phyloP scores from a whole-genome alignment of 2,329 filamentous ascomycete genomes.

The Ophiocordyceps robertsii region DNA sequence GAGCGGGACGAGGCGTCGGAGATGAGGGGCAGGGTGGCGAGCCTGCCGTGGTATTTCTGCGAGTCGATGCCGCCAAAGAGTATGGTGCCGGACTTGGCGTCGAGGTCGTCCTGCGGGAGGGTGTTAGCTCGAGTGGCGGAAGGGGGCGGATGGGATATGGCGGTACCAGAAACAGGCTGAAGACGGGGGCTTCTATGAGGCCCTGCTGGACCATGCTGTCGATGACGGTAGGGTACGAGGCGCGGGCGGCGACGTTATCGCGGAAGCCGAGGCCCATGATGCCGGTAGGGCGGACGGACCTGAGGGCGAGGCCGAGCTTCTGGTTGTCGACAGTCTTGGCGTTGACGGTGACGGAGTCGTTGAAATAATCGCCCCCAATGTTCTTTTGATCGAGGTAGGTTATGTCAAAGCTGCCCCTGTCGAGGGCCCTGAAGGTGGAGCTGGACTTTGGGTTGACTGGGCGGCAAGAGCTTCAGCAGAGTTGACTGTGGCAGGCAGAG shows the following conservation, averaged over 20 bases:
- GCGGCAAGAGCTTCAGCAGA: not conserved
- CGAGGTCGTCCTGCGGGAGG: constrained; percentile 39
- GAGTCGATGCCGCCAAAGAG: constrained; percentile 72
- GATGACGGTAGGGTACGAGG: constrained; percentile 44
- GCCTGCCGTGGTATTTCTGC: constrained; percentile 51
- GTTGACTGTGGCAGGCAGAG: not conserved
- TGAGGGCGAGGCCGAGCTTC: constrained; percentile 40
- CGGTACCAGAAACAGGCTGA: constrained; percentile 50
- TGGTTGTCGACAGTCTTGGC: constrained; percentile 32
- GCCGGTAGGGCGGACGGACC: constrained; percentile 36
- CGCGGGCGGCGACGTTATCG: constrained; percentile 29
- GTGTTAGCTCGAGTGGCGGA: not conserved
- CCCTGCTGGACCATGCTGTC: constrained; percentile 49
- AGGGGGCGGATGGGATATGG: not conserved
- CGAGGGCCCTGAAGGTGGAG: constrained; percentile 31
- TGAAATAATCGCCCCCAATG: constrained; percentile 42
- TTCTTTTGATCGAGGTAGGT: constrained; percentile 44
- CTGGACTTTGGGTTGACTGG: constrained; percentile 29
- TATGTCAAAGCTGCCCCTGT: constrained; percentile 38
- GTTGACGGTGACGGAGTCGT: constrained; percentile 39
- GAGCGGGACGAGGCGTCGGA: constrained; percentile 22
- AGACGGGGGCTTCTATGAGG: constrained; percentile 48
- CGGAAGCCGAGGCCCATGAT: constrained; percentile 47
- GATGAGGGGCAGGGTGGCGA: constrained; percentile 31
- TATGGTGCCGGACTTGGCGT: constrained; percentile 51